phyloP scores from a whole-genome alignment of 352 stramenopile species.

The Globisporangium lucens region DNA sequence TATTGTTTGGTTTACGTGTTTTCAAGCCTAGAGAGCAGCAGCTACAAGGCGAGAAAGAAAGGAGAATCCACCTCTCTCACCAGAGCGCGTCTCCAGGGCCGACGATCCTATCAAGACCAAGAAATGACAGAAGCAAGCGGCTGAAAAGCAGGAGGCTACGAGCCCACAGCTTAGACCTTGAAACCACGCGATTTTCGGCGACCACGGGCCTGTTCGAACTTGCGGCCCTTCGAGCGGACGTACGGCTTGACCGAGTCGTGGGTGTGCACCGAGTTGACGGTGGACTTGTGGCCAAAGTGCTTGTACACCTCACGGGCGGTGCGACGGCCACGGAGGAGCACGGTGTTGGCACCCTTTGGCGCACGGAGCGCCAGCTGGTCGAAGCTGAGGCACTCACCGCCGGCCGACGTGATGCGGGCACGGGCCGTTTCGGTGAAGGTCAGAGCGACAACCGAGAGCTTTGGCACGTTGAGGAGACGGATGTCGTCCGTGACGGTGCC shows the following conservation, averaged over 20 bases:
- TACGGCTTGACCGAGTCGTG: constrained; percentile 99
- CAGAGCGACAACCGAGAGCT: constrained; percentile 96
- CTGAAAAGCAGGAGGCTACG: constrained; percentile 10
- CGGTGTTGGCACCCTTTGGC: constrained; percentile 97
- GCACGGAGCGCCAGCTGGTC: constrained; percentile 98
- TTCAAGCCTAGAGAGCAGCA: constrained; percentile 16
- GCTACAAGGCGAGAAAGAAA: not conserved
- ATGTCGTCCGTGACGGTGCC: constrained; percentile 99
- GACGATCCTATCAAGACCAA: constrained; percentile 3
- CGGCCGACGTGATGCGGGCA: constrained; percentile 96
- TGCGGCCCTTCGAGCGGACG: constrained; percentile 98
- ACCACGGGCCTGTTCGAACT: constrained; percentile 99
- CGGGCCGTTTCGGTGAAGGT: constrained; percentile 97
- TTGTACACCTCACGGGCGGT: constrained; percentile 96
- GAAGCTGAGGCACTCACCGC: constrained; percentile 99
- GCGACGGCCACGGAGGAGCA: constrained; percentile 97
- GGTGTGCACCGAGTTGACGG: constrained; percentile 97
- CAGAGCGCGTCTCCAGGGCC: constrained; percentile 6
- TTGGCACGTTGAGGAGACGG: constrained; percentile 95
- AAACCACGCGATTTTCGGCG: constrained; percentile 98
- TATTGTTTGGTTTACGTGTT: constrained; percentile 51
- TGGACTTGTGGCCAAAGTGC: constrained; percentile 98
- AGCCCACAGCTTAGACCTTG: constrained; percentile 95
- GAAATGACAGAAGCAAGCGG: constrained; percentile 6
- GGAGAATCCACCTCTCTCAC: constrained; percentile 2